These are phyloP conservation scores for Aureobasidium mangrovei DNA, from an alignment of 2,329 filamentous ascomycete species.

Conservation along the genomic window DNA sequence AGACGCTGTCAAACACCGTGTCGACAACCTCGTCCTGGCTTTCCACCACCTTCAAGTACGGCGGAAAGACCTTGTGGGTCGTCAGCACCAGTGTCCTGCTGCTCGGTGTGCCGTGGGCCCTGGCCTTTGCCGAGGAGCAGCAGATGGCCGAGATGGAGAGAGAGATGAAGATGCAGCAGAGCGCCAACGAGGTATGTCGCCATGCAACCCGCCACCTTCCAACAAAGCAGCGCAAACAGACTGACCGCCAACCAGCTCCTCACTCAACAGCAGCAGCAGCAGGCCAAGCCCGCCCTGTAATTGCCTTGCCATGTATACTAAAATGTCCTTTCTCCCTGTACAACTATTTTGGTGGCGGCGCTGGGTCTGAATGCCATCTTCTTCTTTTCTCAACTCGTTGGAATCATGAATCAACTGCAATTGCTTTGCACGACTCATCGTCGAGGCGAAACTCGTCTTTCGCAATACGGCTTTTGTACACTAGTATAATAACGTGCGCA, in stretches of 20 bases:
- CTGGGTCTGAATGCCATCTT: not conserved
- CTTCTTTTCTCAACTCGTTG: not conserved
- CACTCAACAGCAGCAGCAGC: conserved; percentile 9
- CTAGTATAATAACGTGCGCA: not conserved
- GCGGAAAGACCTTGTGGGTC: conserved; percentile 84
- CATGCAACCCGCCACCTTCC: not conserved
- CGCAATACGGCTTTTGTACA: not conserved
- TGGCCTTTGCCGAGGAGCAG: conserved; percentile 93
- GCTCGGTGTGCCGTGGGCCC: conserved; percentile 83
- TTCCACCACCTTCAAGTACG: conserved; percentile 55
- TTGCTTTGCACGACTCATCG: not conserved
- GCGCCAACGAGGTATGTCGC: conserved; percentile 63
- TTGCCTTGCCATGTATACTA: not conserved
- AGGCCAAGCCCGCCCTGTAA: conserved; percentile 13
- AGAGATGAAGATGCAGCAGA: conserved; percentile 92
- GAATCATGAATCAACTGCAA: not conserved
- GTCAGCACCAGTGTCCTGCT: conserved; percentile 82
- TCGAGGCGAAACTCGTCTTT: not conserved
- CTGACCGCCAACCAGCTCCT: not conserved
- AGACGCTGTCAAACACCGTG: conserved; percentile 33
- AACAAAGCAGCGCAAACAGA: not conserved
- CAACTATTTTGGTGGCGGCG: conserved; percentile 8
- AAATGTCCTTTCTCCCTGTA: conserved; percentile 6
- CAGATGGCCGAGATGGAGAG: conserved; percentile 96
- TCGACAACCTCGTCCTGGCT: conserved; percentile 49